These are phyloP conservation scores for Peribolospora baueri DNA, from an alignment of 768 basidiomycete species.

Conservation along the genomic window DNA sequence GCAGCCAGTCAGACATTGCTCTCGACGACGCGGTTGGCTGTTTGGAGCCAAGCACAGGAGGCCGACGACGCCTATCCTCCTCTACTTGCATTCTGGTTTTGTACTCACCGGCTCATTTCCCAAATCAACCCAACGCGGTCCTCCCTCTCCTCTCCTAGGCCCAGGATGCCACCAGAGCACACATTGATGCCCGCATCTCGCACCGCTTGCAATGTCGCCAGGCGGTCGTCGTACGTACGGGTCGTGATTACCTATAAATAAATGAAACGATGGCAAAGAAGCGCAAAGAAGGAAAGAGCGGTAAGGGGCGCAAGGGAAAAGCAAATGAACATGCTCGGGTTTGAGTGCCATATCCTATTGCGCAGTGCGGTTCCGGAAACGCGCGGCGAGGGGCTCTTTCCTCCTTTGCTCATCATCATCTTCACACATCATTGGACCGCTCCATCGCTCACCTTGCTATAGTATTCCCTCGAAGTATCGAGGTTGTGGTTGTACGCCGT, in stretches of 20 bases:
- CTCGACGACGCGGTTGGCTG: too few relatives aligned
- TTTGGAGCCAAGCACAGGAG: too few relatives aligned
- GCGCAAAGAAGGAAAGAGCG: neutral
- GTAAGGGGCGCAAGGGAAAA: neutral
- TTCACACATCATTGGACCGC: neutral
- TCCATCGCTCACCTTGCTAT: constrained; percentile 43
- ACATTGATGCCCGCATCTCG: constrained; percentile 90
- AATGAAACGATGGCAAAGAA: neutral
- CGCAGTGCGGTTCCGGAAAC: too few relatives aligned
- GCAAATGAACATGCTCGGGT: neutral
- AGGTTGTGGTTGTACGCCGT: constrained; percentile 98
- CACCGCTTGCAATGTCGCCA: constrained; percentile 70
- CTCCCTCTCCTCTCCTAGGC: constrained; percentile 67
- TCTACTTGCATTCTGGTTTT: too few relatives aligned
- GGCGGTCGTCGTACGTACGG: constrained; percentile 73
- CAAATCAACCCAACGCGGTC: constrained; percentile 84
- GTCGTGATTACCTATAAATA: constrained; percentile 65
- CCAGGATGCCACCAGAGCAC: constrained; percentile 87
- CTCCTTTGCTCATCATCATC: too few relatives aligned
- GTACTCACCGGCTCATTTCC: constrained; percentile 63
- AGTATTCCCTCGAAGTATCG: constrained; percentile 90
- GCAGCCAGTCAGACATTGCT: too few relatives aligned
- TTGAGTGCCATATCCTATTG: too few relatives aligned
- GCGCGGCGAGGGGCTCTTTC: neutral
- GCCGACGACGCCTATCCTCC: too few relatives aligned